Evolutionary conservation across 192 early-diverging fungal genomes (phyloP), one percentile per base, ranked within the genome.

Genomic region (Backusella luteola): DNA sequence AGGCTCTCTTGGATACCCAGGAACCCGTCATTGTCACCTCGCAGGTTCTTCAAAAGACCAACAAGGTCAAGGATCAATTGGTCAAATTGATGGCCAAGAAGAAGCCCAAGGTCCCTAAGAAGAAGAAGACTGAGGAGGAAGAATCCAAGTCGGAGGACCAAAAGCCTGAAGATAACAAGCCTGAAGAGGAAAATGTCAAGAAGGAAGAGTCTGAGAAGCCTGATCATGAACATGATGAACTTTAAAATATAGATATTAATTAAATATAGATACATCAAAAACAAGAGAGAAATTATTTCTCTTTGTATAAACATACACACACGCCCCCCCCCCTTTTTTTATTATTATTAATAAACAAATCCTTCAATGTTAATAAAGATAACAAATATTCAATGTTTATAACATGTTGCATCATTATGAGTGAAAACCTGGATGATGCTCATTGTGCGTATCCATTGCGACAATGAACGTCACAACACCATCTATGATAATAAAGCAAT

Each of bases 11-110:
- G 0, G 67, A 83, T 19, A 77, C 91, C 72, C 87, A 88, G 41
- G 86, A 91, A 36, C 95, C 95, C 11, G 89, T 89, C 7, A 86
- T 97, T 29, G 76, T 84, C 6, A 84, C 87, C 1, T 75, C 67
- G 6, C 89, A 92, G 35, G 85, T 93, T 26, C 83, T 90, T 67
- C 42, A 81, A 63, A 88, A 85, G 52, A 79, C 80, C 7, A 77
- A 76, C 52, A 79, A 77, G 12, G 77, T 95, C 21, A 86, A 90
- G 71, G 81, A 79, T 1, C 85, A 83, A 42, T 79, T 90, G 77
- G 76, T 86, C 49, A 85, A 81, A 32, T 80, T 92, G 74, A 79
- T 90, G 46, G 84, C 78, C 73, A 90, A 88, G 80, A 91, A 90
- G 84, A 83, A 85, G 74, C 85, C 86, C 42, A 89, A 87, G 81